Percentiles rank a stretch among this genome's conserved stretches.
phyloP scores from a whole-genome alignment of 495 filamentous ascomycete species.

The Copromyces sp. region DNA sequence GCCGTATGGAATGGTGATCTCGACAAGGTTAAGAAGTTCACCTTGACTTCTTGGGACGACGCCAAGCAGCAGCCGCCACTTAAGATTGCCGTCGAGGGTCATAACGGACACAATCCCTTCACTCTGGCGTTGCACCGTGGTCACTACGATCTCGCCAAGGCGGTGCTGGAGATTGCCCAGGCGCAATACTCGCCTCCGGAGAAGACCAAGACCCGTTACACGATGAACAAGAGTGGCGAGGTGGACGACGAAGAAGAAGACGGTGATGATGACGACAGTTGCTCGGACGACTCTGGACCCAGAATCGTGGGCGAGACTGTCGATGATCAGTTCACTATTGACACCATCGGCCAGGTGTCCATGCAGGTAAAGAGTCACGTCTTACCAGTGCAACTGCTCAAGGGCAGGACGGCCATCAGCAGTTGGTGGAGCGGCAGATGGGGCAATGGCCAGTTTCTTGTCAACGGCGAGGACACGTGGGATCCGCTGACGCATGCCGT shows the following conservation, averaged over 20 bases:
- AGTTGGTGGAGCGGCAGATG: neutral
- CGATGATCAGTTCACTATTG: constrained; percentile 55
- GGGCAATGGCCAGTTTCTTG: constrained; percentile 3
- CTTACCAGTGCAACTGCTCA: constrained; percentile 38
- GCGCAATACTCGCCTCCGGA: constrained; percentile 51
- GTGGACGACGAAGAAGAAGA: constrained; percentile 17
- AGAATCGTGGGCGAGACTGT: constrained; percentile 42
- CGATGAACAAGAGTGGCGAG: constrained; percentile 28
- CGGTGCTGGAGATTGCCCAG: constrained; percentile 53
- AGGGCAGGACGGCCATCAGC: constrained; percentile 6
- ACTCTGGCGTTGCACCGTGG: constrained; percentile 53
- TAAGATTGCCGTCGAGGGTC: constrained; percentile 48
- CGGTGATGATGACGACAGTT: constrained; percentile 16
- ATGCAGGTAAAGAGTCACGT: constrained; percentile 51
- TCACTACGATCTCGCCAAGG: constrained; percentile 49
- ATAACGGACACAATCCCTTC: constrained; percentile 39
- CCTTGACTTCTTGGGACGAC: constrained; percentile 32
- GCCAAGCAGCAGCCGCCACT: constrained; percentile 45
- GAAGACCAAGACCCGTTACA: constrained; percentile 36
- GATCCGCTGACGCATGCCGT: constrained; percentile 27
- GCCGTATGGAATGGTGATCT: constrained; percentile 60
- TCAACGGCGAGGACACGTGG: constrained; percentile 7
- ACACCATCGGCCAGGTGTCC: constrained; percentile 55
- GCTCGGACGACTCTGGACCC: constrained; percentile 21
- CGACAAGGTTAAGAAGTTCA: constrained; percentile 42